Evolutionary conservation across 768 basidiomycete genomes (phyloP).

Genomic region (Serendipita sp.): DNA sequence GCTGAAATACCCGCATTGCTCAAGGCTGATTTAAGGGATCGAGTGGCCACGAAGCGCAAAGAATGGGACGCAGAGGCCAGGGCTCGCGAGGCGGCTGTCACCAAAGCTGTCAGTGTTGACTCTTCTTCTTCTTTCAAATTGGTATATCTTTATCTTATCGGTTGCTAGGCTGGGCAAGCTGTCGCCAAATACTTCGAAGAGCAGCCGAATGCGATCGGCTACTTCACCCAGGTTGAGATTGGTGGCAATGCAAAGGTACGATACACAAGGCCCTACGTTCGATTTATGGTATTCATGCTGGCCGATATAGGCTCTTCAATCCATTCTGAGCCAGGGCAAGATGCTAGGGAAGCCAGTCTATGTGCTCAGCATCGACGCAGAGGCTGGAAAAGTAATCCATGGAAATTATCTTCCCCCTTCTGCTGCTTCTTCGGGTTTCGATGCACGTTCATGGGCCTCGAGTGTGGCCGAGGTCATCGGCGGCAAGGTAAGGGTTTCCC

Average conservation of each 20-base stretch:
- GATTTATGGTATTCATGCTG: conserved; percentile 3
- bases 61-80: conserved; percentile 73
- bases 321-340: conserved; percentile 60
- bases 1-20: conserved; percentile 75
- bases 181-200: conserved; percentile 63
- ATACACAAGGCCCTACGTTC: neutral
- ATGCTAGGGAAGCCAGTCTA: conserved; percentile 74
- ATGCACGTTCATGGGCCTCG: conserved; percentile 79
- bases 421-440: conserved; percentile 47
- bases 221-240: conserved; percentile 55
- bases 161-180: conserved; percentile 46
- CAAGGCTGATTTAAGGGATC: conserved; percentile 68
- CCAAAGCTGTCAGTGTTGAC: conserved; percentile 46
- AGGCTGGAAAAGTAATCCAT: conserved; percentile 66
- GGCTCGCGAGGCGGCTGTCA: conserved; percentile 58
- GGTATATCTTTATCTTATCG: neutral
- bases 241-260: conserved; percentile 75
- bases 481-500: conserved; percentile 54
- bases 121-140: neutral
- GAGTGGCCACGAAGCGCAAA: conserved; percentile 54
- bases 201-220: conserved; percentile 52
- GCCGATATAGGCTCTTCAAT: conserved; percentile 49
- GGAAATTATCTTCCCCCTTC: conserved; percentile 61
- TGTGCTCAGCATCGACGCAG: conserved; percentile 64
- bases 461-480: conserved; percentile 66